Evolutionary conservation across 2,329 filamentous ascomycete species (phyloP).

Genomic region (Colletotrichum navitas): DNA sequence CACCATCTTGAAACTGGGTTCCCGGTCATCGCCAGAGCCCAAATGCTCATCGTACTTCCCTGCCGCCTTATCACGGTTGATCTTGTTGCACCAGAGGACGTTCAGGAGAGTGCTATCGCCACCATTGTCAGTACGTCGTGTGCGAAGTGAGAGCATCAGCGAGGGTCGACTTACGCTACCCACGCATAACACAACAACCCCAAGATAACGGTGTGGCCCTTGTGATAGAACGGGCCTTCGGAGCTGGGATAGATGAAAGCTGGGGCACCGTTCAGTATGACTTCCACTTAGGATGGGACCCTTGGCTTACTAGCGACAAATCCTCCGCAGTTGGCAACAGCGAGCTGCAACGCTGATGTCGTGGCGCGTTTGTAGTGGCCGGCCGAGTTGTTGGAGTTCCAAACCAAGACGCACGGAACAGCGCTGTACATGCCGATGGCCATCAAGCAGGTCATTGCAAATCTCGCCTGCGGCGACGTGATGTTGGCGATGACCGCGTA

Average conservation of each 20-base stretch:
- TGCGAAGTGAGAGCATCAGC: background rate
- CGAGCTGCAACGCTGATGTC: conserved; percentile 73
- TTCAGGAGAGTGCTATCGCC: conserved; percentile 67
- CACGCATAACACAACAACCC: conserved; percentile 72
- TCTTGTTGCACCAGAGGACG: conserved; percentile 72
- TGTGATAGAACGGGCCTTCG: conserved; percentile 69
- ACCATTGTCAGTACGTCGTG: background rate
- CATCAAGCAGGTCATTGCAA: conserved; percentile 77
- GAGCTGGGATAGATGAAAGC: conserved; percentile 71
- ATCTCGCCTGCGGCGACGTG: conserved; percentile 64
- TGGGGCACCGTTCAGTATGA: conserved; percentile 37
- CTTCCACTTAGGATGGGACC: fast-evolving
- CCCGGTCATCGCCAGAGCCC: conserved; percentile 72
- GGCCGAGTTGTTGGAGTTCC: conserved; percentile 76
- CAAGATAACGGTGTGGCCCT: conserved; percentile 72
- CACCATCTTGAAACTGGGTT: conserved; percentile 72
- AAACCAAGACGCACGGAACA: conserved; percentile 73
- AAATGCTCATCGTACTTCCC: conserved; percentile 70
- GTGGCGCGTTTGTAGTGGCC: conserved; percentile 79
- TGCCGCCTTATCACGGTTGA: conserved; percentile 71
- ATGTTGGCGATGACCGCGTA: conserved; percentile 74
- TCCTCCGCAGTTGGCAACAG: conserved; percentile 75
- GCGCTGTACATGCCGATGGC: conserved; percentile 73
- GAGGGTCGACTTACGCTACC: conserved; percentile 66
- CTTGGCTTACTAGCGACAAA: conserved; percentile 68